These are phyloP conservation scores for Penicillium alfredii DNA, from an alignment of 495 filamentous ascomycete genomes.

Conservation along the genomic window DNA sequence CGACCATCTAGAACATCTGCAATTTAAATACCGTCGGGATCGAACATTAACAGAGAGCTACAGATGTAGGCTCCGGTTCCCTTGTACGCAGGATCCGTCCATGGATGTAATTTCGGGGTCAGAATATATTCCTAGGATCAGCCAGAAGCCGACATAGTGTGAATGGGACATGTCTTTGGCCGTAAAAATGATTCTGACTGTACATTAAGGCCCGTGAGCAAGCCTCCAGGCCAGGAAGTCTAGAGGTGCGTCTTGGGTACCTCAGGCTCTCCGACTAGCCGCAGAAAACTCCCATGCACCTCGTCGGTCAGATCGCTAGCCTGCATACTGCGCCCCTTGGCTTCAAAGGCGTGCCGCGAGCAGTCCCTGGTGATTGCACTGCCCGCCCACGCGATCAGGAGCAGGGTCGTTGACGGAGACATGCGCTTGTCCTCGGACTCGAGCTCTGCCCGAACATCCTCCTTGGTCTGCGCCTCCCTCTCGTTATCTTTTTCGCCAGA, in stretches of 20 bases:
- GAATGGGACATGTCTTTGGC: too few species aligned
- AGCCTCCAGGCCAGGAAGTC: neutral
- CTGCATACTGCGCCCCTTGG: conserved; percentile 85
- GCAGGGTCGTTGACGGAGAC: conserved; percentile 57
- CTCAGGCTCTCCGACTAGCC: conserved; percentile 59
- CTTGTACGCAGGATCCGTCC: too few species aligned
- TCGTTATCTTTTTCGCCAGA: conserved; percentile 41
- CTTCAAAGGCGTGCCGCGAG: conserved; percentile 78
- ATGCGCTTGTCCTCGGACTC: conserved; percentile 42
- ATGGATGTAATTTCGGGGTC: too few species aligned
- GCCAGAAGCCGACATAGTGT: too few species aligned
- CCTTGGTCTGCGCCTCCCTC: conserved; percentile 31
- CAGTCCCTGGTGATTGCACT: conserved; percentile 86
- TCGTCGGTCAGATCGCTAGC: conserved; percentile 92
- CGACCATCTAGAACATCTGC: neutral
- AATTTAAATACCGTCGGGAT: neutral
- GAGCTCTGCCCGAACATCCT: conserved; percentile 39
- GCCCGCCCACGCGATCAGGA: conserved; percentile 79
- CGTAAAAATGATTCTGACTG: too few species aligned
- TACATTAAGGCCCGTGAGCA: neutral
- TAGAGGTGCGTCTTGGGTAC: conserved; percentile 38
- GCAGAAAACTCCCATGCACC: conserved; percentile 75
- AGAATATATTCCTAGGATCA: too few species aligned
- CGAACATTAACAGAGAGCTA: too few species aligned
- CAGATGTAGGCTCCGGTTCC: too few species aligned